Evolutionary conservation across 169 alveolate genomes (phyloP).

Genomic region (Sarcocystis neurona): DNA sequence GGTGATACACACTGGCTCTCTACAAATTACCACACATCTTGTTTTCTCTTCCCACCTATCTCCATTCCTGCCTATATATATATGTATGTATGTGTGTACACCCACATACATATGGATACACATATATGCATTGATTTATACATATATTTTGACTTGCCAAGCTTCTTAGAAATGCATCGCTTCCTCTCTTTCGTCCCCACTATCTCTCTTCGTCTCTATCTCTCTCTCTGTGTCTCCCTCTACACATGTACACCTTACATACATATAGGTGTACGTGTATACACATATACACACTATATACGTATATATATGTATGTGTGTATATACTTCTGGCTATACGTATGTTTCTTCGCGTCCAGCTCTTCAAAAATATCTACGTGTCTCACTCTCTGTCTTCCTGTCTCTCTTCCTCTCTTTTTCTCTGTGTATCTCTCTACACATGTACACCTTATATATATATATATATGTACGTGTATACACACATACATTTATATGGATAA

Average conservation of each 20-base stretch:
- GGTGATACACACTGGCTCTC: no score
- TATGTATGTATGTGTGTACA: background rate
- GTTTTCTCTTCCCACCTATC: no score
- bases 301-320: no score
- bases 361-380: background rate
- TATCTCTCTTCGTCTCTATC: background rate
- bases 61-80: background rate
- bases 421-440: background rate
- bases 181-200: background rate
- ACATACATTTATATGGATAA: background rate
- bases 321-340: background rate
- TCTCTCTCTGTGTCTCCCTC: background rate
- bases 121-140: no score
- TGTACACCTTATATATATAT: background rate
- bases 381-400: background rate
- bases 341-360: background rate
- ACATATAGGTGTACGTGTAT: background rate
- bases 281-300: no score
- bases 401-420: background rate
- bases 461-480: background rate
- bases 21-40: no score
- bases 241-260: background rate
- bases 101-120: background rate
- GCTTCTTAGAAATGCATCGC: background rate
- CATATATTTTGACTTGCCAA: no score